Evolutionary conservation across 495 filamentous ascomycete species (phyloP).

Genomic region (Alectoria sarmentosa): DNA sequence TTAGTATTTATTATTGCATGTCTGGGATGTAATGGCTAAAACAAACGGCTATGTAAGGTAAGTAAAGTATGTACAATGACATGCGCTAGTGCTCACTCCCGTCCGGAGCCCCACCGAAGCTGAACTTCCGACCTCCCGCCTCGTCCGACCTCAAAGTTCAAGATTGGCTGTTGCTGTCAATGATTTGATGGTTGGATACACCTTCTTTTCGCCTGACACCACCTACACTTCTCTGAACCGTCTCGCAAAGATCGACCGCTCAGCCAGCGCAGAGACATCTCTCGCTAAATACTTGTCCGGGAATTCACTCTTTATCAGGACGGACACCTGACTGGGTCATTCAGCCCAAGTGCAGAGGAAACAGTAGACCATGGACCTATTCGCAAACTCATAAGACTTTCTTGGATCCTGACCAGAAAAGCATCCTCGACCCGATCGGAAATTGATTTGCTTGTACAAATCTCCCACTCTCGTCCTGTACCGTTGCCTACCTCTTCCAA

Average conservation of each 20-base stretch:
- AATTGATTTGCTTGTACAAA: neutral
- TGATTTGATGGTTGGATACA: too few species aligned
- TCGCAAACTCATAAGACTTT: conserved; percentile 4
- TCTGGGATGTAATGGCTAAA: too few species aligned
- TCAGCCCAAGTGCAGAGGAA: conserved; percentile 11
- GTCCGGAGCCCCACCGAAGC: neutral
- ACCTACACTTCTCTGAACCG: too few species aligned
- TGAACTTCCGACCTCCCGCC: too few species aligned
- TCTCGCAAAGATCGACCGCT: neutral
- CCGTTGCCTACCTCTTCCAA: neutral
- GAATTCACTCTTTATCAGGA: neutral
- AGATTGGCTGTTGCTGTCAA: too few species aligned
- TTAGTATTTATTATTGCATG: too few species aligned
- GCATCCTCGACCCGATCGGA: neutral
- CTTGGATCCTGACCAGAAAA: conserved; percentile 1
- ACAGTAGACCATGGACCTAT: conserved; percentile 15
- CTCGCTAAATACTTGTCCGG: neutral
- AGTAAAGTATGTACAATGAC: neutral
- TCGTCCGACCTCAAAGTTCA: too few species aligned
- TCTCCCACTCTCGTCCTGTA: neutral
- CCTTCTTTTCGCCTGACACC: neutral
- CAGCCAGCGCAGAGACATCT: neutral
- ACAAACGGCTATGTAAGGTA: too few species aligned
- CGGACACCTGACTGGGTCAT: conserved; percentile 7
- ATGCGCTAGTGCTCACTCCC: neutral